Evolutionary conservation across 108 stramenopile species (phyloP), one percentile per base, ranked within the genome.

Genomic region (Cyclotella cryptica): DNA sequence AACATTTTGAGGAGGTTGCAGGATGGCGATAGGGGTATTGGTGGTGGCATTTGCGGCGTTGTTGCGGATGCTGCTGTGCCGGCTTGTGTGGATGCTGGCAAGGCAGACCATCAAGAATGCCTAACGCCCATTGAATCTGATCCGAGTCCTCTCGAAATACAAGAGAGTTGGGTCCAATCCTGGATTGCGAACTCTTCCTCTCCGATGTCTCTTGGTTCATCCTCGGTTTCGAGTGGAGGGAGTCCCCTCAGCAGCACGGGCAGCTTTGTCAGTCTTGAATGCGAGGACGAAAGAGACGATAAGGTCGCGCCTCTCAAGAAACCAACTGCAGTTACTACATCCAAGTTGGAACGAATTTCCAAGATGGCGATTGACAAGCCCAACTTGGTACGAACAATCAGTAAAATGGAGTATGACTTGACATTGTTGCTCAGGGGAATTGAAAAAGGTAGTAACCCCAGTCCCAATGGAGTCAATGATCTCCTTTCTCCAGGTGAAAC

Each of bases 1-100:
- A 97, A 97, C 72, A 92, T 97, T 42, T 63, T 90, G 42, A 77
- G 77, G 57, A 82, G 83, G 68, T 15, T 86, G 61, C 52, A 63
- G 40, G 27, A 51, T 28, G 68, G 68, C 9, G 40, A 45, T 18
- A 1, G 44, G 19, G 0, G 46, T 28, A 6, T 51, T 28, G 54
- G 53, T 73, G 5, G 43, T 12, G 11, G 19, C 3, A 26, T 12
- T 24, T 24, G 55, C 55, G 24, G 55, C 22, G 24, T 28, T 17
- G 42, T 28, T 43, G 46, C 1, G 24, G 0, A 57, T 40, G 15
- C 9, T 35, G 46, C 28, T 26, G 29, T 10, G 17, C 27, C 28
- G 10, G 35, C 24, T 39, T 17, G 14, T 47, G 52, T n/a, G 2
- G 52, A 19, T 0, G 64, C 39, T 54, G 41, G 57, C 27, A 58